phyloP scores from a whole-genome alignment of 805 yeast genomes.

The Jamesozyma jinghongensis region DNA sequence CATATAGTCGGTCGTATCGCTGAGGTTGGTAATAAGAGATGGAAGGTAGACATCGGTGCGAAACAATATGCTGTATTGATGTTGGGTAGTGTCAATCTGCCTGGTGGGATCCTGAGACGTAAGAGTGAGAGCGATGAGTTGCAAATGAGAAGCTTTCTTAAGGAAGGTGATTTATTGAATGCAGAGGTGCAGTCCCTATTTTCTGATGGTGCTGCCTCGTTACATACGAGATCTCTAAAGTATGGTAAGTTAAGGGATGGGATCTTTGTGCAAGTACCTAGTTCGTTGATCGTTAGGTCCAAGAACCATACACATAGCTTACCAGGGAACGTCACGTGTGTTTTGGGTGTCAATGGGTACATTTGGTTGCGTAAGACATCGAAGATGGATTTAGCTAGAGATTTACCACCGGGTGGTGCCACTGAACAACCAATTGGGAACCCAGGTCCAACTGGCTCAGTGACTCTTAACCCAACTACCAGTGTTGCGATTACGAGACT shows the following conservation, averaged over 20 bases:
- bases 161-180: constrained; percentile 91
- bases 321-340: constrained; percentile 90
- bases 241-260: constrained; percentile 96
- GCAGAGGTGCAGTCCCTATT: constrained; percentile 91
- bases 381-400: constrained; percentile 25
- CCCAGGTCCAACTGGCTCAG: constrained; percentile 31
- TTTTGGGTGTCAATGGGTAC: constrained; percentile 90
- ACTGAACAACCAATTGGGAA: constrained; percentile 14
- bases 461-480: constrained; percentile 16
- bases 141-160: constrained; percentile 87
- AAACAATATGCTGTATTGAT: constrained; percentile 83
- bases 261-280: constrained; percentile 67
- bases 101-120: constrained; percentile 93
- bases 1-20: constrained; percentile 90
- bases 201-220: constrained; percentile 83
- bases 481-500: constrained; percentile 69
- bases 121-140: constrained; percentile 92
- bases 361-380: constrained; percentile 80
- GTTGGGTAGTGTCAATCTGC: constrained; percentile 93
- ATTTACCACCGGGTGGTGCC: constrained; percentile 21
- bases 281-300: constrained; percentile 72
- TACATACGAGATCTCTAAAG: constrained; percentile 90
- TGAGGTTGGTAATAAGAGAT: constrained; percentile 86
- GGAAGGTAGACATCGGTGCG: constrained; percentile 95
- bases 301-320: constrained; percentile 79